A percentile compares a stretch with the other conserved stretches of the same genome.
These are phyloP conservation scores for Botrytis fragariae DNA, from an alignment of 2,329 filamentous ascomycete genomes.

Conservation along the genomic window DNA sequence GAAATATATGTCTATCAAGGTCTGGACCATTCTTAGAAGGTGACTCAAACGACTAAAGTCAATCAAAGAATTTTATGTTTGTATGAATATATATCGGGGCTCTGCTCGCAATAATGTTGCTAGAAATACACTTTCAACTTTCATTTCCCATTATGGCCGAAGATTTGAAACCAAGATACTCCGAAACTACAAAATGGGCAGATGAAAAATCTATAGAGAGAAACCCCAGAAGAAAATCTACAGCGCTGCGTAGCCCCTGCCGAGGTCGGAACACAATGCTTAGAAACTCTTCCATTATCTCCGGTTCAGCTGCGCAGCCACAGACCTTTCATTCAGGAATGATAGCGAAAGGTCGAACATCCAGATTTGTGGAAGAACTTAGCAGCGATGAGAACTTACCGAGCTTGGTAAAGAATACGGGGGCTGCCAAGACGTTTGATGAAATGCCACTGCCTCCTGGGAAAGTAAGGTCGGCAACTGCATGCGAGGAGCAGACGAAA, in stretches of 20 bases:
- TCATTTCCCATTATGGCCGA: neutral
- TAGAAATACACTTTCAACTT: neutral
- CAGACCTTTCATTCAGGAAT: neutral
- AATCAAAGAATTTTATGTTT: too few species aligned
- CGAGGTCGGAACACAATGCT: neutral
- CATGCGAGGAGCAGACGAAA: neutral
- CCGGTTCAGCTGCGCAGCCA: neutral
- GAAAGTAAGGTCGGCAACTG: neutral
- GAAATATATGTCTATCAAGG: neutral
- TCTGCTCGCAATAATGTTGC: too few species aligned
- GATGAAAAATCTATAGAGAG: neutral
- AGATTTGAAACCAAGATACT: neutral
- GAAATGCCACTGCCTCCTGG: neutral
- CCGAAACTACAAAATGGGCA: fast-evolving
- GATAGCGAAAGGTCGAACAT: neutral
- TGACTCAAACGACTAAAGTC: neutral
- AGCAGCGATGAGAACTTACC: neutral
- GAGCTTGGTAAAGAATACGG: neutral
- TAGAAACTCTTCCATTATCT: neutral
- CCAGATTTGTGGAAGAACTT: neutral
- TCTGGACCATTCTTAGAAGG: neutral
- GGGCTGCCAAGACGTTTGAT: neutral
- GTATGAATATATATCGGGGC: neutral
- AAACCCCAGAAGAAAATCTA: neutral
- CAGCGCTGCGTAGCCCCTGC: neutral